Conservation (phyloP, 345 rosid genomes). For the Bruguiera parviflora region DNA sequence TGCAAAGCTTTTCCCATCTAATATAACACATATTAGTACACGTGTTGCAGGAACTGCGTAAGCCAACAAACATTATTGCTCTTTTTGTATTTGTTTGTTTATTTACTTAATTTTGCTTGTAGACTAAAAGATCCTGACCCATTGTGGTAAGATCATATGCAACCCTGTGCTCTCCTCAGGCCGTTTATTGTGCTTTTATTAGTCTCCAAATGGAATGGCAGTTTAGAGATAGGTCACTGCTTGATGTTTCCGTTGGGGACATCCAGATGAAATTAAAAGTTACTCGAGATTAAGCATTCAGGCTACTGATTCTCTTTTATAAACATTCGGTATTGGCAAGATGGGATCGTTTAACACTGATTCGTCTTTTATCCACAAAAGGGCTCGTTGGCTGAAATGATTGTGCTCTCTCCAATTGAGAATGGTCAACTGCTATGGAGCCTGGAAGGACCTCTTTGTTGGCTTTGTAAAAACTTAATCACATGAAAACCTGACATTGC, state of each 20-base stretch:
- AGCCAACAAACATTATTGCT: slow-evolving; percentile 23
- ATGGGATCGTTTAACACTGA: not conserved
- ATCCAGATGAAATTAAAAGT: not conserved
- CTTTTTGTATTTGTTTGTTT: slow-evolving; percentile 6
- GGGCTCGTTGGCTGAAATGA: not conserved
- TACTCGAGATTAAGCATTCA: not conserved
- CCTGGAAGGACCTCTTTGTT: not conserved
- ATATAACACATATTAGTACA: slow-evolving; percentile 62
- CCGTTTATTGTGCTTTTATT: slow-evolving; percentile 3
- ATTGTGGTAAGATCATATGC: not conserved
- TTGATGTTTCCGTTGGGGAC: not conserved
- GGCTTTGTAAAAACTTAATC: not conserved
- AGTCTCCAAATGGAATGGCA: not conserved
- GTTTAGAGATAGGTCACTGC: not conserved
- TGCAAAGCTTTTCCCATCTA: slow-evolving; percentile 62
- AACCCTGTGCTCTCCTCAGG: slow-evolving; percentile 1
- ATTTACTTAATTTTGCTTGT: not conserved
- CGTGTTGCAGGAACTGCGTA: slow-evolving; percentile 72
- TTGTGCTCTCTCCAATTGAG: not conserved
- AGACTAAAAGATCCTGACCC: not conserved
- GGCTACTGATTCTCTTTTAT: not conserved
- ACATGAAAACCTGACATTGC: not conserved
- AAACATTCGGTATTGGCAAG: not conserved
- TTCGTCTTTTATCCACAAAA: not conserved
- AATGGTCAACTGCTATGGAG: not conserved